Evolutionary conservation across 768 basidiomycete genomes (phyloP).

Genomic region (Leccinellum luteum): DNA sequence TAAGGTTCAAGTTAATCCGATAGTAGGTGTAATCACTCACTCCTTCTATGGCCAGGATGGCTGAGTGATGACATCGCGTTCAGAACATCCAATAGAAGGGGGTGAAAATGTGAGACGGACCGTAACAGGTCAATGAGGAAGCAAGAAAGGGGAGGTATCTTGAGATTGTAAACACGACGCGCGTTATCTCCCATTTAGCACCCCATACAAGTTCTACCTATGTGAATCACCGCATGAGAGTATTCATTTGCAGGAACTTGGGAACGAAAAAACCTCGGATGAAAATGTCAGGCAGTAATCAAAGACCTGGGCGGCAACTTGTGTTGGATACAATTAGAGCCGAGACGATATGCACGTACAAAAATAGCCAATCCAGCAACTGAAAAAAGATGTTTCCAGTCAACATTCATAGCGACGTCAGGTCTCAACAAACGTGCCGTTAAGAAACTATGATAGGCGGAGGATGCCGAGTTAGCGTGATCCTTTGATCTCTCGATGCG

Average conservation of each 20-base stretch:
- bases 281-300: constrained; percentile 26
- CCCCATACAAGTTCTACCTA: constrained; percentile 26
- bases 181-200: constrained; percentile 20
- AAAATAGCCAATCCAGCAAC: constrained; percentile 21
- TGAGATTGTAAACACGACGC: constrained; percentile 24
- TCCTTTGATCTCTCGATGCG: not conserved
- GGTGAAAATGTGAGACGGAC: constrained; percentile 5
- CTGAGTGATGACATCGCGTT: constrained; percentile 2
- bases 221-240: not conserved
- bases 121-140: constrained; percentile 17
- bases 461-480: not conserved
- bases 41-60: not conserved
- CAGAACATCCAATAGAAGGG: not conserved
- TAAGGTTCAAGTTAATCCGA: not conserved
- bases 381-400: constrained; percentile 2
- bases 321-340: not conserved
- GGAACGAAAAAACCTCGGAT: constrained; percentile 16
- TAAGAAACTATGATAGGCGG: constrained; percentile 11
- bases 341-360: constrained; percentile 4
- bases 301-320: constrained; percentile 3
- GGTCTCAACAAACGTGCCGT: constrained; percentile 9
- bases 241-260: too few species aligned
- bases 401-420: too few species aligned
- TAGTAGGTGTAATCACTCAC: constrained; percentile 1
- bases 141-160: constrained; percentile 28